Percentiles rank a stretch among this genome's conserved stretches.
phyloP scores from a whole-genome alignment of 192 early-diverging fungal genomes.

The Umbelopsis isabellina region DNA sequence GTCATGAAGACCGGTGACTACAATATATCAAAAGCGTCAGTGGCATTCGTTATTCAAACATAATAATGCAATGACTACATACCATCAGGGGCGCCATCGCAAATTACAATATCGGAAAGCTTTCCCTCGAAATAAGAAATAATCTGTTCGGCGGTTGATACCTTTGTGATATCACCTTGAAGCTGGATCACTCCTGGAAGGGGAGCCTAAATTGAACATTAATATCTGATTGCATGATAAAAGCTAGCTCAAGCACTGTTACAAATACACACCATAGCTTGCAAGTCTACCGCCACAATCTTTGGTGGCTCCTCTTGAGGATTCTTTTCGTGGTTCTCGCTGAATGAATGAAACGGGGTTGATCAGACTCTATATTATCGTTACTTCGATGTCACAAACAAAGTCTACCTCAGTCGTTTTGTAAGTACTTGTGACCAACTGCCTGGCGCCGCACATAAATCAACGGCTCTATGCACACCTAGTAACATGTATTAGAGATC shows the following conservation, averaged over 20 bases:
- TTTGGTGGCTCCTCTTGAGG: conserved; percentile 60
- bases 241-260: background rate
- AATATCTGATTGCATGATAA: background rate
- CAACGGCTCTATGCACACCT: conserved; percentile 87
- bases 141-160: conserved; percentile 90
- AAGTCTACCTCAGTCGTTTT: conserved; percentile 59
- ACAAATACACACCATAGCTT: conserved; percentile 75
- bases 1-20: conserved; percentile 95
- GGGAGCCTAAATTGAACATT: conserved; percentile 63
- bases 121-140: conserved; percentile 87
- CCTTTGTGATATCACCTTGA: conserved; percentile 98
- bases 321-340: conserved; percentile 50
- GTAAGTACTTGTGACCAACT: conserved; percentile 95
- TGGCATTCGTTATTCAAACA: background rate
- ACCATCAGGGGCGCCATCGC: conserved; percentile 96
- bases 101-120: conserved; percentile 91
- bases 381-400: background rate
- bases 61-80: conserved; percentile 8
- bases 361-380: background rate
- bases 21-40: background rate
- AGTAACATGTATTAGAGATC: background rate
- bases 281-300: conserved; percentile 95
- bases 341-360: conserved; percentile 23
- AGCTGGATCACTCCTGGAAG: conserved; percentile 91
- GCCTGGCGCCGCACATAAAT: conserved; percentile 97